A percentile compares a stretch with the other conserved stretches of the same genome.
These are phyloP conservation scores for Glonium stellatum DNA, from an alignment of 495 filamentous ascomycete species.

Conservation along the genomic window DNA sequence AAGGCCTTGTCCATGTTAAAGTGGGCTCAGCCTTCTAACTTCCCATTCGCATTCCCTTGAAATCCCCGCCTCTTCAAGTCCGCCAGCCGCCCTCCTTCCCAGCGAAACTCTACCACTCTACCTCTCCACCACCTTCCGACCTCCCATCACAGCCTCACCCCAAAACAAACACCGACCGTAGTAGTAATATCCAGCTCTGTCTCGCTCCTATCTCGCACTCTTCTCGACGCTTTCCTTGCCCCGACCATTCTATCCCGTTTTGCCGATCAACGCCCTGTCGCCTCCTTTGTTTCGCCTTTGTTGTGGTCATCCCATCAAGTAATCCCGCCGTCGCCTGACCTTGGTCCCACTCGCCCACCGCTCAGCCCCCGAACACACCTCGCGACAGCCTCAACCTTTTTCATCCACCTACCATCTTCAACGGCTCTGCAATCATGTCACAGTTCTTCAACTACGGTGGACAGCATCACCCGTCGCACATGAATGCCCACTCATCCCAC, in stretches of 20 bases:
- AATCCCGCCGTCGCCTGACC: background rate
- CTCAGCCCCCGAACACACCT: background rate
- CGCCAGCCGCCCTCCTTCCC: conserved; percentile 10
- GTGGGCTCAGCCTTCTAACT: background rate
- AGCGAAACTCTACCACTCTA: conserved; percentile 27
- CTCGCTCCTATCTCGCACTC: too few species aligned
- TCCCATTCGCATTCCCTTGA: background rate
- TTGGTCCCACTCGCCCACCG: conserved; percentile 2
- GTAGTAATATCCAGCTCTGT: background rate
- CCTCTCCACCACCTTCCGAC: background rate
- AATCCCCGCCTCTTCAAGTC: conserved; percentile 1
- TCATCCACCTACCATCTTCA: conserved; percentile 8
- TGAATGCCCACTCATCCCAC: conserved; percentile 41
- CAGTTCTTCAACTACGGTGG: conserved; percentile 52
- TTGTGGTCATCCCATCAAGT: conserved; percentile 31
- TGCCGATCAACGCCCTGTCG: conserved; percentile 10
- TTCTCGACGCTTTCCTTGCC: background rate
- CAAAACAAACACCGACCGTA: background rate
- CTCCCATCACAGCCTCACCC: background rate
- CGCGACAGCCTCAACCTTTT: conserved; percentile 5
- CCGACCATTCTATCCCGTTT: conserved; percentile 25
- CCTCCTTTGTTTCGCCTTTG: conserved; percentile 35
- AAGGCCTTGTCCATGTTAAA: background rate
- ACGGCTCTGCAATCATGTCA: conserved; percentile 24
- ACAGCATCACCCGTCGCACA: conserved; percentile 50